These are phyloP conservation scores for Mortierella sp. DNA, from an alignment of 371 early-diverging fungal species.

Conservation along the genomic window DNA sequence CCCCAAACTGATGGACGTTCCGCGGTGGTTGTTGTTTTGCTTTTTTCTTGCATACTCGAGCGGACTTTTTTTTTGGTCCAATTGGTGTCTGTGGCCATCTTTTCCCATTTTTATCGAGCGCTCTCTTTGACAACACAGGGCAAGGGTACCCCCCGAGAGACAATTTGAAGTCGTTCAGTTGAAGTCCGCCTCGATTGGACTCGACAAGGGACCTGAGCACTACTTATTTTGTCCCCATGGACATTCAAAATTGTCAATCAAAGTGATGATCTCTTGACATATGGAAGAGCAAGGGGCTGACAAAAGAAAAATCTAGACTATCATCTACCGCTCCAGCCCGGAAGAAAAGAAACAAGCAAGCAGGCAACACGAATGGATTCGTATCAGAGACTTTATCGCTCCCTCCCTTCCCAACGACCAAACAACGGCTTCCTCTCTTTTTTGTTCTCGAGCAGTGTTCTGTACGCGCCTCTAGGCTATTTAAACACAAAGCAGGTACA, in stretches of 20 bases:
- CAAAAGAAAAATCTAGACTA: not conserved
- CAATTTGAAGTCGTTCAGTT: not conserved
- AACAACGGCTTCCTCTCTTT: too few species aligned
- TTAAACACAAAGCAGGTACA: not conserved
- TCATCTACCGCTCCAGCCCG: not conserved
- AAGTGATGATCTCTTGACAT: too few species aligned
- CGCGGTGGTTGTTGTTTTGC: not conserved
- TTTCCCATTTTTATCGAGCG: constrained; percentile 5
- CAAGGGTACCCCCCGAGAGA: not conserved
- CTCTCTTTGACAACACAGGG: not conserved
- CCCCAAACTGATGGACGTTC: not conserved
- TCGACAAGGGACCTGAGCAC: not conserved
- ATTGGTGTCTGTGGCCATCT: not conserved
- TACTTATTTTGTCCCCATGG: not conserved
- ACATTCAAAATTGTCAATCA: not conserved
- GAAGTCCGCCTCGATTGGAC: not conserved
- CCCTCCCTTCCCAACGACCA: not conserved
- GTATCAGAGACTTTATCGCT: not conserved
- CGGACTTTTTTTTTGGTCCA: not conserved
- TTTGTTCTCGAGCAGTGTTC: not conserved
- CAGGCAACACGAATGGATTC: not conserved
- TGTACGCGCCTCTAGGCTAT: not conserved
- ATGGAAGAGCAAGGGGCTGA: not conserved
- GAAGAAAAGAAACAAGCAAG: not conserved
- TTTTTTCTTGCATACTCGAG: not conserved